Evolutionary conservation across 1,284 basidiomycete genomes (phyloP).

Genomic region (Rhodotorula sp.): DNA sequence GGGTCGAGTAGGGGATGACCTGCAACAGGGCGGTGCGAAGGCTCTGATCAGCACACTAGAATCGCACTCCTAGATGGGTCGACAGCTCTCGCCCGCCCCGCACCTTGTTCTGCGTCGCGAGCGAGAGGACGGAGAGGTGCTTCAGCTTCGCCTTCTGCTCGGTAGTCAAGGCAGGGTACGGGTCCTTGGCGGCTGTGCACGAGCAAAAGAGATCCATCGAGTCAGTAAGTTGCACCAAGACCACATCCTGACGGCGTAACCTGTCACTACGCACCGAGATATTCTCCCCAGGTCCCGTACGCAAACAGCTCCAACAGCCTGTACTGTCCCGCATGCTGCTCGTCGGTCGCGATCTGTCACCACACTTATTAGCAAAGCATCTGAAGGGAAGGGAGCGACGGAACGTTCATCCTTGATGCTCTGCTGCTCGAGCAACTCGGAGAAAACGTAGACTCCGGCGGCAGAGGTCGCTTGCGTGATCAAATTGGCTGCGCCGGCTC

Average conservation of each 20-base stretch:
- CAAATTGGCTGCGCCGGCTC: constrained; percentile 85
- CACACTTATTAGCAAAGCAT: rapidly evolving
- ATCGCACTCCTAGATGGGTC: no score
- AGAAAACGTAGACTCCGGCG: constrained; percentile 84
- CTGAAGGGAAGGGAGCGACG: neutral
- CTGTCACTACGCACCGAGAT: constrained; percentile 54
- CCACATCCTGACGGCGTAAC: no score
- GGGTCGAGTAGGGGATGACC: constrained; percentile 70
- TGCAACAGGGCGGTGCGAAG: constrained; percentile 49
- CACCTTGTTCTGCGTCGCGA: constrained; percentile 71
- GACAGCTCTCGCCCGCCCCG: no score
- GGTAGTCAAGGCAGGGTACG: constrained; percentile 65
- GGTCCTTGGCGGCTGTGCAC: constrained; percentile 62
- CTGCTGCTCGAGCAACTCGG: constrained; percentile 75
- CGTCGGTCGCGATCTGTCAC: constrained; percentile 62
- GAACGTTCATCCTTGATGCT: constrained; percentile 74
- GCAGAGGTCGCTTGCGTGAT: constrained; percentile 81
- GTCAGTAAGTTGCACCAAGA: neutral
- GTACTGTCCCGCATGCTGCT: constrained; percentile 60
- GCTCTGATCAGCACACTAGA: no score
- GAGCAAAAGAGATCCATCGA: rapidly evolving
- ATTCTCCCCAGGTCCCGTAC: constrained; percentile 79
- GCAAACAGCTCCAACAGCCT: constrained; percentile 79
- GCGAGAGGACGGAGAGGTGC: constrained; percentile 82
- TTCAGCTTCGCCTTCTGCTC: constrained; percentile 81